Conservation (phyloP, 306 rosid genomes). For the Comarum palustre region DNA sequence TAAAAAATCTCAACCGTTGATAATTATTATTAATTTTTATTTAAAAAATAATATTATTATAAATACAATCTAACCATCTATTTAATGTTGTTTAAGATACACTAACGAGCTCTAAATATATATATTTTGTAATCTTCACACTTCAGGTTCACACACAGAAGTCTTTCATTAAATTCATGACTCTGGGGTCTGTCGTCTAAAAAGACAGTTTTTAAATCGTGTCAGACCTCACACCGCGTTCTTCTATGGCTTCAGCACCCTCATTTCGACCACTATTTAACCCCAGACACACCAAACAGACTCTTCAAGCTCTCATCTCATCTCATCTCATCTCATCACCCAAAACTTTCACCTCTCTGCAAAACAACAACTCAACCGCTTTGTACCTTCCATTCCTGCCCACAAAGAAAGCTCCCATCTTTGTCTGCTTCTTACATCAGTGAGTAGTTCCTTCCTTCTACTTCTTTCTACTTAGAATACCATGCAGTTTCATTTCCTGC, state of each 20-base stretch:
- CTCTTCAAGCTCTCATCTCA: neutral
- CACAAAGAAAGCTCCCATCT: neutral
- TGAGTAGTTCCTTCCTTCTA: conserved; percentile 14
- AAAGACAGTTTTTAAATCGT: neutral
- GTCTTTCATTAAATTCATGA: neutral
- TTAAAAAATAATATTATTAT: too few species aligned
- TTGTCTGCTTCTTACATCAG: neutral
- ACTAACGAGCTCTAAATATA: too few species aligned
- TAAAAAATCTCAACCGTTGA: too few species aligned
- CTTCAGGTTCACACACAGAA: neutral
- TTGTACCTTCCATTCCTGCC: neutral
- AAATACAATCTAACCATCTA: too few species aligned
- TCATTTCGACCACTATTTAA: neutral
- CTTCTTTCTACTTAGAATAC: neutral
- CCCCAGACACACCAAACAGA: neutral
- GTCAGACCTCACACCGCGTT: neutral
- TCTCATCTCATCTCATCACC: neutral
- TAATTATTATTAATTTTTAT: too few species aligned
- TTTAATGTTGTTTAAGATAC: too few species aligned
- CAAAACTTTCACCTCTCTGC: neutral
- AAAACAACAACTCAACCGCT: neutral
- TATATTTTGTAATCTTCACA: neutral
- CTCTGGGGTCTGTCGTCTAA: neutral
- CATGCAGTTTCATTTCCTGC: conserved; percentile 30
- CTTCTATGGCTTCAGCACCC: neutral